Conservation (phyloP, 108 stramenopile species). For the Nannochloropsis gaditana region DNA sequence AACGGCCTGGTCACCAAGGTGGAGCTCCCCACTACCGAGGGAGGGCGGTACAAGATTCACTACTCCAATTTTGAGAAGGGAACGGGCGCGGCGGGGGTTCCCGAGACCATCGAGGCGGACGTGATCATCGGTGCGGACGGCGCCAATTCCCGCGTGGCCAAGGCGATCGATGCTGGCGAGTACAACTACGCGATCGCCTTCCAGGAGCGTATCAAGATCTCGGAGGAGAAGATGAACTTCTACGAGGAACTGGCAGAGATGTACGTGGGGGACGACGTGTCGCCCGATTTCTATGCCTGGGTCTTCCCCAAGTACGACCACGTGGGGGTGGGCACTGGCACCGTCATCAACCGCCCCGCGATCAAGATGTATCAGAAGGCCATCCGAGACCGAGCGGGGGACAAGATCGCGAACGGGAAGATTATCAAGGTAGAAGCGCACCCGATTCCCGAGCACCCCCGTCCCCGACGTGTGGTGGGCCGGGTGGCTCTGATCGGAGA, state of each 20-base stretch:
- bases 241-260: slow-evolving; percentile 97
- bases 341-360: slow-evolving; percentile 93
- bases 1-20: slow-evolving; percentile 89
- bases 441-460: slow-evolving; percentile 97
- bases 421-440: slow-evolving; percentile 99
- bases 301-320: slow-evolving; percentile 99
- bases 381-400: slow-evolving; percentile 92
- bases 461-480: slow-evolving; percentile 76
- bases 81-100: slow-evolving; percentile 56
- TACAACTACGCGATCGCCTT: slow-evolving; percentile 99
- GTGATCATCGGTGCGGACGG: slow-evolving; percentile 91
- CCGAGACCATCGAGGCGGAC: slow-evolving; percentile 78
- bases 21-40: slow-evolving; percentile 69
- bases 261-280: slow-evolving; percentile 98
- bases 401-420: slow-evolving; percentile 91
- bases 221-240: slow-evolving; percentile 92
- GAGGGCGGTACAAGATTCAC: slow-evolving; percentile 73
- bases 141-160: slow-evolving; percentile 95
- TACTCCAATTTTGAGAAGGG: slow-evolving; percentile 69
- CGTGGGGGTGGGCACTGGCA: slow-evolving; percentile 96
- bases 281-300: slow-evolving; percentile 97
- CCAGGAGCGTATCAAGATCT: slow-evolving; percentile 97
- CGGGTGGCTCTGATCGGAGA: slow-evolving; percentile 83
- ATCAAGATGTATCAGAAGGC: slow-evolving; percentile 99
- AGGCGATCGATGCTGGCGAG: slow-evolving; percentile 94